Percentiles rank a stretch among this genome's conserved stretches.
phyloP scores from a whole-genome alignment of 1,284 basidiomycete genomes.

The Cryptococcus hybrid region DNA sequence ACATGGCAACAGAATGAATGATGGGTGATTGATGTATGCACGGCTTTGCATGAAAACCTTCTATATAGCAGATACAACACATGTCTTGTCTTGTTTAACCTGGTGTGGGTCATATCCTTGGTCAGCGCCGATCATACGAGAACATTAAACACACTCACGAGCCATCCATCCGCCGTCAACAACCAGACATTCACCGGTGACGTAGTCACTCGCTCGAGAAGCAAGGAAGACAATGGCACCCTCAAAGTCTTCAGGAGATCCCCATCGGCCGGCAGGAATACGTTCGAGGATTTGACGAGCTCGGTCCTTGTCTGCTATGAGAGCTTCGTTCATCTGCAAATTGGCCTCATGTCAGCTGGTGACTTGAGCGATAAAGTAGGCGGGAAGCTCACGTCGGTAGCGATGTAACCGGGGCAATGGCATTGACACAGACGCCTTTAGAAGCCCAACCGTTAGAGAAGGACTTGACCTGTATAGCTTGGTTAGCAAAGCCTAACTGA shows the following conservation, averaged over 20 bases:
- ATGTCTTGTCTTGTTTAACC: no score
- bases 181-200: constrained; percentile 70
- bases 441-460: constrained; percentile 66
- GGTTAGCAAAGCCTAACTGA: not conserved
- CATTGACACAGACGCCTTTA: constrained; percentile 84
- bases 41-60: not conserved
- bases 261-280: constrained; percentile 91
- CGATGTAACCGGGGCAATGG: constrained; percentile 85
- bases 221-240: constrained; percentile 89
- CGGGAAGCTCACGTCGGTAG: constrained; percentile 71
- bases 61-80: no score
- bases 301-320: constrained; percentile 48
- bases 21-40: not conserved
- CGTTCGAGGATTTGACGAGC: constrained; percentile 86
- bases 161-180: constrained; percentile 53
- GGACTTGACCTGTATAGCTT: constrained; percentile 43
- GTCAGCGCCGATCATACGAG: no score
- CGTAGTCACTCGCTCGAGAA: constrained; percentile 79
- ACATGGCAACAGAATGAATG: no score
- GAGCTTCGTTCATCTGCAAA: constrained; percentile 47
- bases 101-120: no score
- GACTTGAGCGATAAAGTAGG: not conserved
- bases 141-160: not conserved
- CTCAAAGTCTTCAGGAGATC: constrained; percentile 80
- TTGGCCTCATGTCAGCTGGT: not conserved